A percentile compares a stretch with the other conserved stretches of the same genome.
Conservation (phyloP, 345 rosid genomes). For the Durio zibethinus region DNA sequence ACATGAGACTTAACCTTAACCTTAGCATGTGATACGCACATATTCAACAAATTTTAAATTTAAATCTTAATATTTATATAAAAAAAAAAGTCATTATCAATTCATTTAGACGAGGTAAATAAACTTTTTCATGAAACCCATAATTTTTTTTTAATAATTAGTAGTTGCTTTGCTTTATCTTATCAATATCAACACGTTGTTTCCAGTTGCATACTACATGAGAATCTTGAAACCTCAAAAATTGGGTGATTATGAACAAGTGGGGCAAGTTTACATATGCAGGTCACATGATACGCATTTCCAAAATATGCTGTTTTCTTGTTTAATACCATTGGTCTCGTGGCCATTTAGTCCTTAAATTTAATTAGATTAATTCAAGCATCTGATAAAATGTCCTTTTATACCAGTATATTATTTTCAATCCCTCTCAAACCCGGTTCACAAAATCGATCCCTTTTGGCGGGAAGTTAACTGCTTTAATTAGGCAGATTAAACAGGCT, state of each 20-base stretch:
- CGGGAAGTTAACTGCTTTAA: background rate
- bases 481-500: slow-evolving; percentile 2
- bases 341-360: background rate
- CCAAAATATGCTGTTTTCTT: slow-evolving; percentile 9
- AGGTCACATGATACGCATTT: slow-evolving; percentile 1
- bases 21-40: too few relatives aligned
- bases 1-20: too few relatives aligned
- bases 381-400: background rate
- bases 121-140: background rate
- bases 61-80: too few relatives aligned
- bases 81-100: too few relatives aligned
- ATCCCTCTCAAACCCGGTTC: background rate
- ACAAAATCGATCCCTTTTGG: background rate
- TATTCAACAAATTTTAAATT: too few relatives aligned
- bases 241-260: background rate
- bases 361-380: background rate
- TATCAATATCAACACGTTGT: too few relatives aligned
- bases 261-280: background rate
- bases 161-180: too few relatives aligned
- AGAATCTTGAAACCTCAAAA: background rate
- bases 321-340: background rate
- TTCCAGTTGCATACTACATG: background rate
- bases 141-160: too few relatives aligned
- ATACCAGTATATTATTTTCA: background rate
- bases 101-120: too few relatives aligned